These are phyloP conservation scores for Tricharina praecox DNA, from an alignment of 495 filamentous ascomycete species.

Conservation along the genomic window DNA sequence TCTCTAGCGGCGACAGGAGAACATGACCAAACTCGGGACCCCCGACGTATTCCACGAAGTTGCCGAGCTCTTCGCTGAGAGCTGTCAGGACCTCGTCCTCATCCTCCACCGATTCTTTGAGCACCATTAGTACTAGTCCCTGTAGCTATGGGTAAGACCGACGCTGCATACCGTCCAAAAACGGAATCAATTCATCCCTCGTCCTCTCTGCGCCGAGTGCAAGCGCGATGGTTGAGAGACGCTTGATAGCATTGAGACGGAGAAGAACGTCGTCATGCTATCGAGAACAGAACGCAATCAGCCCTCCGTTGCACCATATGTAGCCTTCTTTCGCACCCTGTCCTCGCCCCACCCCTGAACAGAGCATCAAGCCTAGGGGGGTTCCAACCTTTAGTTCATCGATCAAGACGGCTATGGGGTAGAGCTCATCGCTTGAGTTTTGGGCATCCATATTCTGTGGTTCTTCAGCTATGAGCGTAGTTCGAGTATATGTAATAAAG, in stretches of 20 bases:
- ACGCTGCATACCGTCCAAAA: conserved; percentile 62
- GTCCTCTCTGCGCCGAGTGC: conserved; percentile 89
- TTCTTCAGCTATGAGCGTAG: background rate
- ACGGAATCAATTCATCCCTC: conserved; percentile 93
- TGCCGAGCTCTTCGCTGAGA: conserved; percentile 85
- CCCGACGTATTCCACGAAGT: conserved; percentile 94
- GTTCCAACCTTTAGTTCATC: conserved; percentile 85
- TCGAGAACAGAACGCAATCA: background rate
- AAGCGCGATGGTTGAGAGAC: conserved; percentile 91
- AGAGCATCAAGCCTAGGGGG: too few species aligned
- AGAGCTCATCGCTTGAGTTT: conserved; percentile 83
- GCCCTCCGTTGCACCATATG: too few species aligned
- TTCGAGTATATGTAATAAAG: conserved; percentile 3
- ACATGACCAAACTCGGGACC: conserved; percentile 88
- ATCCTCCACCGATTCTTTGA: conserved; percentile 85
- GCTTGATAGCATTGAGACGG: conserved; percentile 93
- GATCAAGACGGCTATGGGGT: conserved; percentile 97
- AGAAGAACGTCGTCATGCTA: conserved; percentile 97
- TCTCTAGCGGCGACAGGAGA: conserved; percentile 90
- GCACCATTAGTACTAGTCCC: background rate
- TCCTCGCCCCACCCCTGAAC: too few species aligned
- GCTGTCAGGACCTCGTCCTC: conserved; percentile 97
- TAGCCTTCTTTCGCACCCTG: too few species aligned
- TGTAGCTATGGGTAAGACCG: conserved; percentile 21
- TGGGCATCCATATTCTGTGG: conserved; percentile 46